Conservation (phyloP, 306 rosid genomes). For the Corylus americana region DNA sequence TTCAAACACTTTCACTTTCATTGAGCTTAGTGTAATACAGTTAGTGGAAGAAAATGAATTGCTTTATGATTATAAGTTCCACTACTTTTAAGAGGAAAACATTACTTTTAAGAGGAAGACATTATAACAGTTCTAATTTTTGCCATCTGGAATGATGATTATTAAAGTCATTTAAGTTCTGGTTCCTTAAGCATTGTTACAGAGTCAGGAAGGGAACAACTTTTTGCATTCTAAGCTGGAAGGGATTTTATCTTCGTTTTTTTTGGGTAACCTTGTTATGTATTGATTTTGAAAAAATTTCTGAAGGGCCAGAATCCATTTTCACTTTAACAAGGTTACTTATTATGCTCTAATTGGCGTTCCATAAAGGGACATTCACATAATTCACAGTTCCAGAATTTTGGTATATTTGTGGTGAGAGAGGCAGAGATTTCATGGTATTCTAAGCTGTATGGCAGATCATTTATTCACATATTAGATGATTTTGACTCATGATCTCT, state of each 20-base stretch:
- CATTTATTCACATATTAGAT: background rate
- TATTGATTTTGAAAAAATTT: background rate
- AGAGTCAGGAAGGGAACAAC: background rate
- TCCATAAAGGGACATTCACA: background rate
- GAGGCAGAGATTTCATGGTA: background rate
- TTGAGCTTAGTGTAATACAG: background rate
- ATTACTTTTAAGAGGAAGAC: background rate
- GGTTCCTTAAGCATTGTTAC: background rate
- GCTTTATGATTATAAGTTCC: background rate
- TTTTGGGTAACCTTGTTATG: background rate
- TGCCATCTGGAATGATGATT: background rate
- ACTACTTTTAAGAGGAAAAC: background rate
- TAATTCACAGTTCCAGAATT: background rate
- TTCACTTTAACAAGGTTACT: background rate
- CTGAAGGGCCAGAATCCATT: background rate
- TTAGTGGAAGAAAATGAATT: background rate
- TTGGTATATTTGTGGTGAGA: background rate
- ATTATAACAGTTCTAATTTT: background rate
- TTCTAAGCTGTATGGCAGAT: background rate
- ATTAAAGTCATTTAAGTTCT: too few species aligned
- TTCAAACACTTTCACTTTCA: background rate
- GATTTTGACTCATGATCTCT: conserved; percentile 16
- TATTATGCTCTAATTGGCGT: background rate
- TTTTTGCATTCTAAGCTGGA: background rate
- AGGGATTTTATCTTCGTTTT: background rate